These are phyloP conservation scores for Nannizziopsis barbatae DNA, from an alignment of 2,329 filamentous ascomycete genomes.

Conservation along the genomic window DNA sequence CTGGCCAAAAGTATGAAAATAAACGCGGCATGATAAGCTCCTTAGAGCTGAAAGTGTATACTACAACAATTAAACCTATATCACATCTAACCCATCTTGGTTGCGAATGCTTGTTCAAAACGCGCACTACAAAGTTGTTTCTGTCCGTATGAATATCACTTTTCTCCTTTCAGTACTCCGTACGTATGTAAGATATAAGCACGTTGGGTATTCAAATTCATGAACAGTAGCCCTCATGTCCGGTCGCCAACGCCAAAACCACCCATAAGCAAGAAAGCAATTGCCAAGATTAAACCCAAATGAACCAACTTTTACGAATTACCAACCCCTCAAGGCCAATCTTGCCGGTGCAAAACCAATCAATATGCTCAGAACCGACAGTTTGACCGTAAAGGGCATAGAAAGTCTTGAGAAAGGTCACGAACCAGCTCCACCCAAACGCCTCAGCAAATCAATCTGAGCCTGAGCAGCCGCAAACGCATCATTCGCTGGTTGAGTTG, in stretches of 20 bases:
- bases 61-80: neutral
- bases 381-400: neutral
- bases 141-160: too few species aligned
- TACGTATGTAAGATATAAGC: too few species aligned
- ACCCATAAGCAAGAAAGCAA: too few species aligned
- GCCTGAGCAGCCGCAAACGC: conserved; percentile 35
- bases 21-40: conserved; percentile 14
- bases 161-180: too few species aligned
- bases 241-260: too few species aligned
- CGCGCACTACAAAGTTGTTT: too few species aligned
- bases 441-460: conserved; percentile 32
- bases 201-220: too few species aligned
- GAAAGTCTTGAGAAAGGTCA: neutral
- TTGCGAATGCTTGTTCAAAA: too few species aligned
- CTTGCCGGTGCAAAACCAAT: neutral
- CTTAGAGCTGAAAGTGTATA: neutral
- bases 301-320: neutral
- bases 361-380: neutral
- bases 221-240: too few species aligned
- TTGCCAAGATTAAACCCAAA: neutral
- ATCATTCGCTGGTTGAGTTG: conserved; percentile 21
- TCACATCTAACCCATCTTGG: too few species aligned
- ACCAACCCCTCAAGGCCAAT: neutral
- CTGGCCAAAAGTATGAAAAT: conserved; percentile 59
- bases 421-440: conserved; percentile 24